Evolutionary conservation across 1,284 basidiomycete genomes (phyloP), one percentile per base, ranked within the genome.

Genomic region (Leccinum subatratum): DNA sequence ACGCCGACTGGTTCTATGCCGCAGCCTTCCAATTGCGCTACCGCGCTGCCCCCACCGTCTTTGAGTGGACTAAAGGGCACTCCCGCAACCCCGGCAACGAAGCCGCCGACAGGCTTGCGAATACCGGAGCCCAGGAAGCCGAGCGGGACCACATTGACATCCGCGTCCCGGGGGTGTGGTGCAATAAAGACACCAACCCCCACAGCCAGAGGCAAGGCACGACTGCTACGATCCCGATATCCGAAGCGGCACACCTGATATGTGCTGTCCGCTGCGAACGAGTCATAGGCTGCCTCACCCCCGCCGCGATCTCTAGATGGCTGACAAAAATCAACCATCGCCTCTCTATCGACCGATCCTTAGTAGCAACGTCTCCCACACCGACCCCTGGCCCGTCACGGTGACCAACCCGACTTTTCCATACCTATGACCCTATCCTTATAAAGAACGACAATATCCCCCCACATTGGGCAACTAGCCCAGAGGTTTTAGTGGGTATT

Each of bases 401-500:
- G n/a, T n/a, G n/a, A n/a, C 6, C 45, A 16, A 48, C 6, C 18
- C 16, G 16, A 1, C 5, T 48, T 1, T 16, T 11, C 3, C 5
- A 45, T 4, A 59, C 57, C 16, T 59, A 32, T 32, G 4, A 32
- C 6, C 58, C 32, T 2, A 20, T 20, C 30, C 20, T 54, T 0
- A 6, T 8, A 7, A 6, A 12, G 11, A 12, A 7, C 20, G 20
- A 22, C n/a, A 6, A 7, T 2, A 54, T 20, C 7, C 58, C 16
- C 3, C 57, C 7, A 34, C 16, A 59, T 57, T 22, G 57, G 57
- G 18, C 30, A n/a, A 34, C 57, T 3, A 12, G 12, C 30, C 18
- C 16, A 20, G 32, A 59, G 58, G 58, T 59, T 59, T 59, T 59
- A 59, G 58, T 59, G 58, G 58, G 32, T 59, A 59, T 34, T n/a